Base-by-base conservation (phyloP, 2,329 filamentous ascomycete genomes). In the Fusarium coicis region DNA sequence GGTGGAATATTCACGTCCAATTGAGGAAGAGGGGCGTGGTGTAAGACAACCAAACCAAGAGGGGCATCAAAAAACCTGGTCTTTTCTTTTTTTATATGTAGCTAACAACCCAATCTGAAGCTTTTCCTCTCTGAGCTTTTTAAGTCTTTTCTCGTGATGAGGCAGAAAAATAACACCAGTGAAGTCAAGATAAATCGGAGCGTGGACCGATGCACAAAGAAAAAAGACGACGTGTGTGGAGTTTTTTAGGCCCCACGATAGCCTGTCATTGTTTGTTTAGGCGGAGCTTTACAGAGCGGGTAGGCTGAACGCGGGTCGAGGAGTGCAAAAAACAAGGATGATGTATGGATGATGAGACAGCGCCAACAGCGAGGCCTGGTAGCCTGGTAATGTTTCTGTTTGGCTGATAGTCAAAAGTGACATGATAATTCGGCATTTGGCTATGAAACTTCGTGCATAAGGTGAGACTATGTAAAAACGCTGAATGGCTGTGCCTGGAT, bases 261-360 rank as follows among this genome's bases (percentile, higher is more conserved):
- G 69, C 69, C 65, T 66, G 58, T 59, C 52, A 49, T 52, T 59
- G 43, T 50, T 46, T 59, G 52, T 65, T 68, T 65, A 56, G 65
- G 61, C 37, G 57, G 63, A 67, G 71, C 72, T 74, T 34, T 68
- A 63, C 55, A 66, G 61, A 70, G 76, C 74, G 76, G 75, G 67
- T 75, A 75, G 63, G 72, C 76, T 77, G 76, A 74, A 75, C 63
- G 63, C 73, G 72, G 70, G 75, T 62, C 63, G 53, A 43, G 37
- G 42, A 62, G 68, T 64, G 10, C 30, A 15, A 73, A 68, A 53
- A 68, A 58, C 72, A 55, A 42, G 66, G 57, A 73, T 72, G 56
- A 73, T 66, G 70, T 47, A 61, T 47, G 30, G 62, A 42, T 71
- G 66, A 67, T 64, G 69, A 68, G 46, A 53, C 52, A 53, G 26